phyloP scores from a whole-genome alignment of 805 yeast genomes.

The Lipomyces kockii region DNA sequence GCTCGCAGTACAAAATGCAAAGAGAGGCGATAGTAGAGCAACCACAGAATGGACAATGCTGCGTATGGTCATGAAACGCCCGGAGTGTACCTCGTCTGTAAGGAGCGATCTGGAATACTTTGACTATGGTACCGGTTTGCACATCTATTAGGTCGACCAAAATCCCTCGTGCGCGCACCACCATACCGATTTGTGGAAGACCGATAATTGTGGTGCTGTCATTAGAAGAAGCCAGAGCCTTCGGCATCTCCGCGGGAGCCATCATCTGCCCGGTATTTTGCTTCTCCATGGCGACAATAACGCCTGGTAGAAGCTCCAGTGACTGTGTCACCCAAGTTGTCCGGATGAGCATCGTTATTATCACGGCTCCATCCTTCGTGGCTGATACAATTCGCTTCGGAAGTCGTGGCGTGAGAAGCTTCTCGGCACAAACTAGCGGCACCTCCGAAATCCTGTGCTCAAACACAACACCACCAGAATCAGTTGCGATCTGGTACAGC shows the following conservation, averaged over 20 bases:
- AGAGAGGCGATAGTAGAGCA: constrained; percentile 78
- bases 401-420: constrained; percentile 70
- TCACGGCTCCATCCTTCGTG: constrained; percentile 29
- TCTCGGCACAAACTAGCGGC: constrained; percentile 57
- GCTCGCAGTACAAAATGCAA: constrained; percentile 73
- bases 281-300: constrained; percentile 19
- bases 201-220: constrained; percentile 22
- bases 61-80: constrained; percentile 82
- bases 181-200: constrained; percentile 76
- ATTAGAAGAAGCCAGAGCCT: neutral
- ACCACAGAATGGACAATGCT: constrained; percentile 90
- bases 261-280: neutral
- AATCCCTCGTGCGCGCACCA: constrained; percentile 60
- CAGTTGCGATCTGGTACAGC: constrained; percentile 29
- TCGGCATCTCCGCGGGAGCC: neutral
- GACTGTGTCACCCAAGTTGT: constrained; percentile 35
- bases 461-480: constrained; percentile 40
- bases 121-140: constrained; percentile 74
- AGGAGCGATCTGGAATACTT: constrained; percentile 63
- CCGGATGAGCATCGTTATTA: constrained; percentile 32
- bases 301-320: constrained; percentile 21
- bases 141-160: constrained; percentile 74
- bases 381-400: constrained; percentile 66
- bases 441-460: constrained; percentile 32
- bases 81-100: constrained; percentile 63